Evolutionary conservation across 208 protist genomes (phyloP), one percentile per base, ranked within the genome.

Genomic region (Trypanosoma cruzi): DNA sequence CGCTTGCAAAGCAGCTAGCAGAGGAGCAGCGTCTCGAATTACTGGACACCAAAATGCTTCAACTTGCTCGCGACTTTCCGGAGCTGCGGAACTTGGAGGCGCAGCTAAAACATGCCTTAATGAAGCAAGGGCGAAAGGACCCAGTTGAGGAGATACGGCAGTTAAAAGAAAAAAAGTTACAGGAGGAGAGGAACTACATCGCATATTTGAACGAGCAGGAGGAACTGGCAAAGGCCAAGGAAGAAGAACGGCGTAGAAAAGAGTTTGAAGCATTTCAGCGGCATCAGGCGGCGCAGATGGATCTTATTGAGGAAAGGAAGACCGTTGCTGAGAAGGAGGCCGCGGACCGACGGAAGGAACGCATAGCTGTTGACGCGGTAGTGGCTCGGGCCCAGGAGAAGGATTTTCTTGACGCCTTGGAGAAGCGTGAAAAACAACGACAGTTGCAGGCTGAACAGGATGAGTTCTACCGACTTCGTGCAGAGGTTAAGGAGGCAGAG

Each of bases 1-100:
- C 85, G 26, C 76, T 97, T 20, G 90, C 89, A 8, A 81, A 82
- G 29, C 88, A 90, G 68, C 74, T 97, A 36, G 81, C 85, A 13
- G 82, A 96, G 66, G 69, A 90, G 73, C 88, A 97, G 71, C 67
- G 81, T 7, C 73, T 78, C 6, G 85, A 94, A 49, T 10, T 91
- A 28, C 78, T 84, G 59, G 88, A 96, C 55, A 77, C 73, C n/a
- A 97, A 97, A 75, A 97, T 94, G 88, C 73, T 95, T 24, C 92
- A 95, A 75, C 78, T 94, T 4, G 89, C 85, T 14, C 77, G 86
- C 22, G 71, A 87, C n/a, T 86, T 82, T 54, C 89, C 89, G 0
- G 85, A 93, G 69, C 78, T 97, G 48, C 87, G 89, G n/a, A 75
- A 90, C 32, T 68, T 97, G 44, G 82, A 94, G 68, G 52, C 76